A percentile compares a stretch with the other conserved stretches of the same genome.
Conservation (phyloP, 2,329 filamentous ascomycete genomes). For the Arthroderma sp. region DNA sequence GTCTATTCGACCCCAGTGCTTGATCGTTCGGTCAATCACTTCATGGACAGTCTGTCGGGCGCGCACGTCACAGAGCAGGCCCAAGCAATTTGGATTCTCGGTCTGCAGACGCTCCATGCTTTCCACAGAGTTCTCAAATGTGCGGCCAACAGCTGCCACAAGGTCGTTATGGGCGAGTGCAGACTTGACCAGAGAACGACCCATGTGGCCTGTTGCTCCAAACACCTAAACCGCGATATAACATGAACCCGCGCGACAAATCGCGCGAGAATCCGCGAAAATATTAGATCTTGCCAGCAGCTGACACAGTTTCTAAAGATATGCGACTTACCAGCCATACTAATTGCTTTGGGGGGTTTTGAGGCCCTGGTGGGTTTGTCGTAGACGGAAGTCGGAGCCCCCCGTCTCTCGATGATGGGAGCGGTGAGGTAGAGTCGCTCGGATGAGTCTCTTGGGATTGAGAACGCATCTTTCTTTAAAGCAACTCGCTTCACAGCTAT, state of each 20-base stretch:
- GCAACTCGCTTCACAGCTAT: too few species aligned
- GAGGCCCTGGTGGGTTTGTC: constrained; percentile 67
- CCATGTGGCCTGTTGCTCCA: constrained; percentile 94
- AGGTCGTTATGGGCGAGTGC: constrained; percentile 69
- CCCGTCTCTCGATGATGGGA: constrained; percentile 22
- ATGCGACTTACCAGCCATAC: constrained; percentile 66
- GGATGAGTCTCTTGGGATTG: too few species aligned
- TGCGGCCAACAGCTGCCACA: constrained; percentile 74
- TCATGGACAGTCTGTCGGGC: constrained; percentile 61
- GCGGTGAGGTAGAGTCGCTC: constrained; percentile 10
- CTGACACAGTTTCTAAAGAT: neutral
- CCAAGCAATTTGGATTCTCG: constrained; percentile 49
- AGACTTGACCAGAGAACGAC: constrained; percentile 72
- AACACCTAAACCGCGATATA: constrained; percentile 50
- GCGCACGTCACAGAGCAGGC: constrained; percentile 80
- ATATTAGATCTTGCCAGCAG: neutral
- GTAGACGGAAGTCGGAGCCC: constrained; percentile 59
- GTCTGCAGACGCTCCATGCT: constrained; percentile 59
- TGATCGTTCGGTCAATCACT: constrained; percentile 57
- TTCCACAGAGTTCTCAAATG: constrained; percentile 59
- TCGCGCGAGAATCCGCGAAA: neutral
- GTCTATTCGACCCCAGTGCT: constrained; percentile 69
- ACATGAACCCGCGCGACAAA: neutral
- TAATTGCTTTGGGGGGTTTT: constrained; percentile 57
- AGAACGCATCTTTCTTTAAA: too few species aligned